Conservation (phyloP, 306 rosid species). For the Heteromeles arbutifolia region DNA sequence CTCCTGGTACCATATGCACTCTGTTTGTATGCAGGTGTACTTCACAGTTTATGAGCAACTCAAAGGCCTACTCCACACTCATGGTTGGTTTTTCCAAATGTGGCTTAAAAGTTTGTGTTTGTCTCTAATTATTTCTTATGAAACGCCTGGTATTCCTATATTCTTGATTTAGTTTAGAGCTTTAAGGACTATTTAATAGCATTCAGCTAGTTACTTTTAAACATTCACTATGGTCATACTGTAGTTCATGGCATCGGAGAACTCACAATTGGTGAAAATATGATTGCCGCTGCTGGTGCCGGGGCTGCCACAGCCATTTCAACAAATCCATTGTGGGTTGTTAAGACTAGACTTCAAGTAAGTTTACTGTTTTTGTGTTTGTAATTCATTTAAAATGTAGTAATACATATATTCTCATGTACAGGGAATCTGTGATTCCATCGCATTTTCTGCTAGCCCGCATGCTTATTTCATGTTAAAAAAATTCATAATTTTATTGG, state of each 20-base stretch:
- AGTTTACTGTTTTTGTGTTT: slow-evolving; percentile 24
- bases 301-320: slow-evolving; percentile 85
- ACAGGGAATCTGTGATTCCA: background rate
- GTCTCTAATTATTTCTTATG: background rate
- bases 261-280: slow-evolving; percentile 58
- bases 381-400: background rate
- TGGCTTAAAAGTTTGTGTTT: slow-evolving; percentile 7
- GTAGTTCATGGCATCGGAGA: slow-evolving; percentile 36
- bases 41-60: slow-evolving; percentile 83
- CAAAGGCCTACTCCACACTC: slow-evolving; percentile 62
- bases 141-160: background rate
- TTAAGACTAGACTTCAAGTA: slow-evolving; percentile 96
- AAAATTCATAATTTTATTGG: background rate
- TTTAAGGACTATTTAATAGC: background rate
- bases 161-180: slow-evolving; percentile 11
- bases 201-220: slow-evolving; percentile 2
- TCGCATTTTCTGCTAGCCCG: background rate
- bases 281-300: slow-evolving; percentile 92
- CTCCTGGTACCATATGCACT: slow-evolving; percentile 19
- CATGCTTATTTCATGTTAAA: background rate
- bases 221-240: slow-evolving; percentile 4
- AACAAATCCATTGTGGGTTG: slow-evolving; percentile 97
- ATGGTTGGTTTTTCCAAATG: slow-evolving; percentile 42
- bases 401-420: background rate
- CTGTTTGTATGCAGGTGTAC: slow-evolving; percentile 64